Base-by-base conservation (phyloP, 305 asterid species). In the Ruellia speciosa region DNA sequence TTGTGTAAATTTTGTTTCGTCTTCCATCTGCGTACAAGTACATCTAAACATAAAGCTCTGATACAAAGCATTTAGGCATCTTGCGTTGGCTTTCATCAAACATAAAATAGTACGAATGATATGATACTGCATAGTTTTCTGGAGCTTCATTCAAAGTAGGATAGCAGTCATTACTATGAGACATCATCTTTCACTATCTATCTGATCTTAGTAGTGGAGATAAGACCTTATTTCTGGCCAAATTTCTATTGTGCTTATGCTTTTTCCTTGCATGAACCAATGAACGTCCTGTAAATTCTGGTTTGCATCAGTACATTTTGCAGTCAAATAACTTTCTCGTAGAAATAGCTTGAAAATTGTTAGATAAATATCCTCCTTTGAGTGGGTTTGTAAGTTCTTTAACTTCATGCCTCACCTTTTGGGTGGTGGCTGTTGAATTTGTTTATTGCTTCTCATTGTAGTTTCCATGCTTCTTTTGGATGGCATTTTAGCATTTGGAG, bases 391-490 rank as follows among this genome's bases (percentile, higher is more conserved):
- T n/a, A n/a, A n/a, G n/a, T n/a, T n/a, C n/a, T n/a, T n/a, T n/a
- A n/a, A n/a, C n/a, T n/a, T n/a, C n/a, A n/a, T n/a, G 50, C 12
- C 50, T 5, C 50, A 46, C 8, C 16, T 13, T 13, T 15, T 14
- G 19, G 20, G 11, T 47, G 18, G 52, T 37, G 9, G 9, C 11
- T 14, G 52, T 47, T 7, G 9, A 47, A 47, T 47, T 24, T 1
- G 15, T 43, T 43, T 43, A 11, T 10, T 43, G 15, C 15, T 2
- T 43, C 6, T 43, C 5, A 14, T 43, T 43, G 11, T 43, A 43
- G n/a, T 50, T 18, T 18, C 45, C 41, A 10, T 54, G 9, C 57
- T 48, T 54, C 35, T 61, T 52, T 46, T 16, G 14, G 16, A 54
- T 18, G 57, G 62, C 6, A 43, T 57, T 52, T 37, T 37, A 7